Evolutionary conservation across 2,329 filamentous ascomycete species (phyloP), one percentile per base, ranked within the genome.

Genomic region (Fusarium coicis): DNA sequence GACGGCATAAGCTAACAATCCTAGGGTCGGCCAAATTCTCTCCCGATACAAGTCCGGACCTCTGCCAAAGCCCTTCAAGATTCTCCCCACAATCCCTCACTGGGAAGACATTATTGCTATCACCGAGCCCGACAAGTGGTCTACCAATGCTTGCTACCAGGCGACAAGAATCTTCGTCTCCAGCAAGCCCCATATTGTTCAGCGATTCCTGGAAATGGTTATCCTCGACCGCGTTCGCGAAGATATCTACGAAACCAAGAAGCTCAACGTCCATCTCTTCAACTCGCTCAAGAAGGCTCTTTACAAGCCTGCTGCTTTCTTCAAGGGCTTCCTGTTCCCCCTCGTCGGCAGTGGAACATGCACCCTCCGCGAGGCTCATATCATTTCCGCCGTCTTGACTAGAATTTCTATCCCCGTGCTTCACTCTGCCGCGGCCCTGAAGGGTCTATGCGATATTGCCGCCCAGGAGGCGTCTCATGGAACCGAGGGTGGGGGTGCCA

Each of bases 41-140:
- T 95, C 94, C 32, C 91, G 96, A 73, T 98, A 97, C 86, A 97
- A 97, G 84, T 96, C 93, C 19, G 96, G 96, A n/a, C 96, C 96
- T 74, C 88, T 99, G 37, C 96, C 96, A 26, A 99, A 99, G 83
- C 96, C 96, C 1, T 97, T 99, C 88, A 98, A 98, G 84, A 95
- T 98, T 73, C 88, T 99, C 14, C 96, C 96, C 5, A 95, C 95
- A 2, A 90, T 98, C 19, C 95, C 95, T 12, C 82, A 96, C 78
- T 98, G 95, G 95, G 93, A 96, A 80, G 93, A 94, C 26, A 93
- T 97, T 42, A 89, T 97, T 76, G 87, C 91, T 72, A 90, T 97
- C 62, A 97, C 95, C n/a, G 89, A 91, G 36, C 95, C 96, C 9
- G 92, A 96, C 52, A 83, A 81, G 61, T 89, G 87, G 87, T 94